A percentile compares a stretch with the other conserved stretches of the same genome.
Evolutionary conservation across 2,329 filamentous ascomycete genomes (phyloP).

Genomic region (Colletotrichum aenigma): DNA sequence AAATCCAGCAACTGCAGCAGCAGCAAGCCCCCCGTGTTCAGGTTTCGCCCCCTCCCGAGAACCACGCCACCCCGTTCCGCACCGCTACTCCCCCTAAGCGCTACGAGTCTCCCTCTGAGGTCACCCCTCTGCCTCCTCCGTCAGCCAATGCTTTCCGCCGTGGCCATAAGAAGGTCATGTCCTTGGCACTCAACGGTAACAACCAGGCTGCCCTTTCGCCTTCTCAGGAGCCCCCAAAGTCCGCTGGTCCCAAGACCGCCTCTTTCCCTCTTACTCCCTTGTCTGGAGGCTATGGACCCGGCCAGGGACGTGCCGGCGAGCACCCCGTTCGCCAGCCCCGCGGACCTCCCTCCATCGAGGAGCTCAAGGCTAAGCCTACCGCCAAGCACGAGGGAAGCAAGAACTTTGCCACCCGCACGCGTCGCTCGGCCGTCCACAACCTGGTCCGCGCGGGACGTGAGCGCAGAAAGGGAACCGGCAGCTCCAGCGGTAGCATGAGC

Average conservation of each 20-base stretch:
- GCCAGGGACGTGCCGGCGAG: conserved; percentile 90
- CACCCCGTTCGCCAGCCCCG: conserved; percentile 93
- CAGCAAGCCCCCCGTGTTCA: conserved; percentile 74
- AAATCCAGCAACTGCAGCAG: conserved; percentile 56
- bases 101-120: conserved; percentile 71
- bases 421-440: conserved; percentile 89
- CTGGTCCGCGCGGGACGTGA: conserved; percentile 88
- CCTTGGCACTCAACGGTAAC: conserved; percentile 67
- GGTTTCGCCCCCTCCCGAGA: conserved; percentile 78
- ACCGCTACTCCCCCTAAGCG: conserved; percentile 71
- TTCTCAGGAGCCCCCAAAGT: conserved; percentile 54
- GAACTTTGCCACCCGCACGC: conserved; percentile 94
- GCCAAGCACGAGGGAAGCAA: conserved; percentile 94
- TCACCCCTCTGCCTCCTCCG: conserved; percentile 77
- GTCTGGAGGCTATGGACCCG: conserved; percentile 88
- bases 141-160: conserved; percentile 92
- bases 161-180: conserved; percentile 89
- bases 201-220: conserved; percentile 44
- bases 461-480: conserved; percentile 78
- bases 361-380: conserved; percentile 87
- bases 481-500: conserved; percentile 78
- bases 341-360: conserved; percentile 88
- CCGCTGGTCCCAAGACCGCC: conserved; percentile 76
- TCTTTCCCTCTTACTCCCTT: conserved; percentile 80
- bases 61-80: conserved; percentile 55